Base-by-base conservation (phyloP, 768 basidiomycete genomes). In the Auriscalpium vulgare region DNA sequence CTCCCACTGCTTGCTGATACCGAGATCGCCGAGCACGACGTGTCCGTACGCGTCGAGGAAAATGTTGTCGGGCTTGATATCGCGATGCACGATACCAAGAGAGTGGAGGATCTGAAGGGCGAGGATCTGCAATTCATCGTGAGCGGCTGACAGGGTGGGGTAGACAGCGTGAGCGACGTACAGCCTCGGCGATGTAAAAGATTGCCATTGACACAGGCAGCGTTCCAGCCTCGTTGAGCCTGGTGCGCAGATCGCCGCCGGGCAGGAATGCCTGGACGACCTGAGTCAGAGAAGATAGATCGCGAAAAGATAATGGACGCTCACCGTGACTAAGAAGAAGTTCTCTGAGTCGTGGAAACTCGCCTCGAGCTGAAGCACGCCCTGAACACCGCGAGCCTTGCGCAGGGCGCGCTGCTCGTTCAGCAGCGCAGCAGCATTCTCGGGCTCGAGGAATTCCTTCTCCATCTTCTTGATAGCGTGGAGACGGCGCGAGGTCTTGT, bases 31-130 rank as follows among this genome's bases (percentile, higher is more conserved):
- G 37, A 60, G 37, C 34, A 57, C 45, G 35, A 57, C 49, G 47
- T 57, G 49, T 36, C 59, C 56, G 38, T 38, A 48, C 44, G 47
- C 35, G 38, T 40, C 53, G 37, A 60, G 40, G 29, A 57, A 50
- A 29, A 60, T 37, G 17, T 60, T 60, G 17, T 57, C 53, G 3
- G 56, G 56, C 44, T 57, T 60, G 52, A 57, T 46, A 40, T 60
- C 56, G 11, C 56, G 49, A 48, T 60, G 56, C 8, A 60, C 48
- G 17, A 60, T 36, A 16, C 56, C 53, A 21, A 7, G 47, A 35
- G 40, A 36, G 29, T 55, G 59, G 13, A 60, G 45, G n/a, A 35
- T 37, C 47, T 57, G 47, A 8, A 57, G 51, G 19, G 59, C 59
- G 34, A 60, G 53, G 17, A 57, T 40, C 59, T 60, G 37, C 2